Evolutionary conservation across 129 eudicot genomes (phyloP), one percentile per base, ranked within the genome.

Genomic region (Flaveria robusta): DNA sequence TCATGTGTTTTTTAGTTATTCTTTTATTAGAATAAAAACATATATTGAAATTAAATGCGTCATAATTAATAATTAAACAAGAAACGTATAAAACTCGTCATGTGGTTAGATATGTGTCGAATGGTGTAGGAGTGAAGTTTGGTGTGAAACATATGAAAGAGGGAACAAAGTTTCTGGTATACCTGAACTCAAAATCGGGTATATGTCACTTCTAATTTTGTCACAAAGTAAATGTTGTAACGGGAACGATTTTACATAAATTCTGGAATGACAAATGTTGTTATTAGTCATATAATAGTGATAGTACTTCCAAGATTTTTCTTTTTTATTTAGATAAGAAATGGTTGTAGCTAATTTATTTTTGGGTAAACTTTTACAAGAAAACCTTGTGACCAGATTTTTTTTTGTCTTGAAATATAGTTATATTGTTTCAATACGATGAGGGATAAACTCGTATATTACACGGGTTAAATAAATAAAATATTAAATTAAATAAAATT

Each of bases 111-210:
- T 68, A 83, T 74, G 73, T 73, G 81, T 79, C 88, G 81, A 63
- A 37, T 71, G 4, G 72, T 83, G 84, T 81, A 80, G 69, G 68
- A 56, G 15, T 69, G 78, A 71, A 79, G 83, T 83, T 82, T 77
- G 90, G 89, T 66, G 79, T 77, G 70, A 74, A 79, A 81, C 66
- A 73, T 72, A 65, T 73, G 70, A 80, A 77, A 77, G 83, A 77
- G 89, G 88, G 89, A 86, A 83, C 96, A 86, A 85, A 68, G 72
- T 75, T 80, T 89, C 81, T 76, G 89, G 91, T 87, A 89, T 85
- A 85, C 82, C 88, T 83, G 84, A 67, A 80, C 71, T 78, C 65
- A 24, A 5, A 56, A 70, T 85, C 80, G 60, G 95, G 91, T 72
- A 85, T 60, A 64, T 72, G 89, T 87, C 91, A 85, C 80, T 71